Conservation (phyloP, 2,329 filamentous ascomycete species). For the Cercospora sesami region DNA sequence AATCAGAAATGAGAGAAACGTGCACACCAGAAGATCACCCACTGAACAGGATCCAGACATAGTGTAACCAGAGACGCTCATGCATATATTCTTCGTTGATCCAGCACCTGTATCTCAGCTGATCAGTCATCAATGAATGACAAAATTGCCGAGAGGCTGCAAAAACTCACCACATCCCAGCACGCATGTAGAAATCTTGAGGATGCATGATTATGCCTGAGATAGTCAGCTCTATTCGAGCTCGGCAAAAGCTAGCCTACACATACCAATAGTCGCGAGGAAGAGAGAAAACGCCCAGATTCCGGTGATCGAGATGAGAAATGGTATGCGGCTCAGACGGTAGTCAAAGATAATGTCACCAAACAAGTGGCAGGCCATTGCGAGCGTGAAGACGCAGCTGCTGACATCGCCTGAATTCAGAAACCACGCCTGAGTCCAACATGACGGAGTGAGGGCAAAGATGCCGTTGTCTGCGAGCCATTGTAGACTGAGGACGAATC, state of each 20-base stretch:
- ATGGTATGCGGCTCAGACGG: slow-evolving; percentile 50
- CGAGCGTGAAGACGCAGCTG: slow-evolving; percentile 64
- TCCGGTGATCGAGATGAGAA: slow-evolving; percentile 52
- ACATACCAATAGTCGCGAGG: slow-evolving; percentile 50
- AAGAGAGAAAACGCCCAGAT: slow-evolving; percentile 62
- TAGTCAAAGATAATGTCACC: slow-evolving; percentile 59
- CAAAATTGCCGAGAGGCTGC: no score
- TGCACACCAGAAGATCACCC: background rate
- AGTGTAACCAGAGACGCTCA: slow-evolving; percentile 61
- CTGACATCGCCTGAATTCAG: slow-evolving; percentile 65
- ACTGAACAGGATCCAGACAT: slow-evolving; percentile 61
- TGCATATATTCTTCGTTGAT: slow-evolving; percentile 56
- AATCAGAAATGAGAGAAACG: background rate
- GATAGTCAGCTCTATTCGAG: background rate
- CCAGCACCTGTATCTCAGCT: slow-evolving; percentile 52
- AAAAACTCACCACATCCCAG: slow-evolving; percentile 56
- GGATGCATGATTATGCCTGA: slow-evolving; percentile 47
- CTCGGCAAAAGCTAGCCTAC: no score
- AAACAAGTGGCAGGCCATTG: slow-evolving; percentile 66
- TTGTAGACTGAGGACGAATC: slow-evolving; percentile 62
- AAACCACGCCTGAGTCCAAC: slow-evolving; percentile 66
- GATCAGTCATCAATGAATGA: background rate
- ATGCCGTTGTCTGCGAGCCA: slow-evolving; percentile 60
- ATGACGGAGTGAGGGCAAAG: slow-evolving; percentile 54
- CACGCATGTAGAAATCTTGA: slow-evolving; percentile 59